Evolutionary conservation across 192 early-diverging fungal genomes (phyloP).

Genomic region (Linnemannia schmuckeri): DNA sequence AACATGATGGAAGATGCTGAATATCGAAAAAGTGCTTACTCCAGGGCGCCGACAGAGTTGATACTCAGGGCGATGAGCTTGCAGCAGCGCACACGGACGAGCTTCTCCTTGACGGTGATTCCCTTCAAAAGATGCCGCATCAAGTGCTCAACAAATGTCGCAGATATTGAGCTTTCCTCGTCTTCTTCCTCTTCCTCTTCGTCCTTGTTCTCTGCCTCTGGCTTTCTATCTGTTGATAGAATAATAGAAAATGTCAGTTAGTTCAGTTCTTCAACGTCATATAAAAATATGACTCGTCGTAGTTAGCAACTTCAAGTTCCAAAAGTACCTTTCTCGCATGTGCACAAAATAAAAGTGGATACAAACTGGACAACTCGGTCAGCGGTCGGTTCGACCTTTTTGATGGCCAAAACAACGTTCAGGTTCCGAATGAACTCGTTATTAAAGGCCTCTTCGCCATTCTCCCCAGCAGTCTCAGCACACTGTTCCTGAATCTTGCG

Average conservation of each 20-base stretch:
- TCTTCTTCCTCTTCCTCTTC: slow-evolving; percentile 61
- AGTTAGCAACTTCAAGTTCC: neutral
- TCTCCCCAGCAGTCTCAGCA: slow-evolving; percentile 52
- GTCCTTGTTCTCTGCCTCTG: slow-evolving; percentile 39
- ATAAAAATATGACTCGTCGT: neutral
- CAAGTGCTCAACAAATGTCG: slow-evolving; percentile 78
- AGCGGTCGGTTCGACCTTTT: slow-evolving; percentile 77
- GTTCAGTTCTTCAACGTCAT: neutral
- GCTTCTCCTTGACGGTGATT: slow-evolving; percentile 84
- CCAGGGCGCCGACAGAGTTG: slow-evolving; percentile 80
- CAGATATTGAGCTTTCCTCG: slow-evolving; percentile 57
- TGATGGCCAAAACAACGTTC: slow-evolving; percentile 81
- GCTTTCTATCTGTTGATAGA: slow-evolving; percentile 34
- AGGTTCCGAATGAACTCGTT: slow-evolving; percentile 84
- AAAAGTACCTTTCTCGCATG: slow-evolving; percentile 69
- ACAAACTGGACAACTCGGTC: slow-evolving; percentile 83
- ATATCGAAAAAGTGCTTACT: slow-evolving; percentile 61
- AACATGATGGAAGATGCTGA: neutral
- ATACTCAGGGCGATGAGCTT: slow-evolving; percentile 82
- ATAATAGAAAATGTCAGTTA: no score
- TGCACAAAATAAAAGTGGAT: slow-evolving; percentile 79
- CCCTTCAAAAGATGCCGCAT: slow-evolving; percentile 80
- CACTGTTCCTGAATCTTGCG: slow-evolving; percentile 79
- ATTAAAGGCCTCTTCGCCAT: slow-evolving; percentile 78
- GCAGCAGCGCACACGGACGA: slow-evolving; percentile 80